Evolutionary conservation across 371 early-diverging fungal genomes (phyloP), one percentile per base, ranked within the genome.

Genomic region (Actinomortierella ambigua): DNA sequence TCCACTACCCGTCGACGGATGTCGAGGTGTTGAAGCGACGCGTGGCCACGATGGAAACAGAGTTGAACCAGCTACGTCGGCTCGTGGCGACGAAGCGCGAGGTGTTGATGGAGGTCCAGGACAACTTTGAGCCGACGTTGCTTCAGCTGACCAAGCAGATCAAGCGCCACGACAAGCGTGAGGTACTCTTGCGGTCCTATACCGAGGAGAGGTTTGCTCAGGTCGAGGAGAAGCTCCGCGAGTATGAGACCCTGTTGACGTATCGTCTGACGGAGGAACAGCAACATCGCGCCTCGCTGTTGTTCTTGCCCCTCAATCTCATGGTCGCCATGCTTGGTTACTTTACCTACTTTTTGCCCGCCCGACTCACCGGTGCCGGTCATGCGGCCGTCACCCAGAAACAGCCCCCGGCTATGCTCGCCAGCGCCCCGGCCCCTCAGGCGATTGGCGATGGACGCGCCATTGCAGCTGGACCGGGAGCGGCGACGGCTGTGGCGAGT

Each of bases 11-110:
- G 9, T 82, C 82, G 28, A 76, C 76, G 15, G 82, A 85, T 29
- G 79, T 83, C 15, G 78, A 84, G 54, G 26, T 44, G 9, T 58
- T 85, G 24, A 79, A 79, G 52, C 47, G 64, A 8, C 78, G 81
- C 28, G 58, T 86, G 20, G 78, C 81, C 15, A 56, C 79, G 22
- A 69, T 88, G 56, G 86, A 88, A 68, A 79, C 83, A 2, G 86
- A 87, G 60, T 62, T 89, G 29, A 59, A 78, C 18, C 77, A 68
- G 40, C 65, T 87, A 60, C 81, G 84, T 51, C 77, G 80, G 47
- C 87, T 85, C 8, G 86, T 80, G 75, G 88, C 87, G 17, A 89
- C 88, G 26, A 87, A 87, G 71, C 77, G 81, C 23, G 89, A 87
- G 55, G 62, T 89, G n/a, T 52, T 59, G 24, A 79, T 79, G 22